These are phyloP conservation scores for Neurospora sp. DNA, from an alignment of 495 filamentous ascomycete genomes.

Conservation along the genomic window DNA sequence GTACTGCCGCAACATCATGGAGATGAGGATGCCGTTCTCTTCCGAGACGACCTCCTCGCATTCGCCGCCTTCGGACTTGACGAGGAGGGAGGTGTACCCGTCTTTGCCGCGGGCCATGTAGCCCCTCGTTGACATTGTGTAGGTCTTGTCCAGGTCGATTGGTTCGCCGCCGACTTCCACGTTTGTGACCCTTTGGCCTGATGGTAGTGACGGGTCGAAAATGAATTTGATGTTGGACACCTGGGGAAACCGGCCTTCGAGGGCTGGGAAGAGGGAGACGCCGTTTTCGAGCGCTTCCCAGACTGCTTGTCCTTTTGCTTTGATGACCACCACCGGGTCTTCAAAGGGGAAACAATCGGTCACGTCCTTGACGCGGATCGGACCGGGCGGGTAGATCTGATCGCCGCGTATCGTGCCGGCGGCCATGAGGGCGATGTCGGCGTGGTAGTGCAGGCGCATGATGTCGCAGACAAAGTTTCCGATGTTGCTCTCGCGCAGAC, in stretches of 20 bases:
- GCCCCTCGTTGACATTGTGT: conserved; percentile 63
- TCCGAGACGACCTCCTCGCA: conserved; percentile 71
- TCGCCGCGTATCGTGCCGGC: conserved; percentile 80
- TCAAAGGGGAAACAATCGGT: conserved; percentile 82
- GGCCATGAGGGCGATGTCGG: conserved; percentile 78
- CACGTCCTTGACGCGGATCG: conserved; percentile 67
- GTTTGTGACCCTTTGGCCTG: conserved; percentile 51
- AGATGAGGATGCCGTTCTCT: conserved; percentile 77
- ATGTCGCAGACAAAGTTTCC: conserved; percentile 88
- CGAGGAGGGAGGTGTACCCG: conserved; percentile 64
- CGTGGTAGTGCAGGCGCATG: conserved; percentile 69
- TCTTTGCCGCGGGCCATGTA: conserved; percentile 84
- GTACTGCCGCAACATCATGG: conserved; percentile 76
- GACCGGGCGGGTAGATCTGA: conserved; percentile 74
- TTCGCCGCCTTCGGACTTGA: conserved; percentile 56
- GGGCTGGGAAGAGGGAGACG: conserved; percentile 65
- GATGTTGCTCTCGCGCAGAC: conserved; percentile 66
- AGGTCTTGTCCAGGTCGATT: conserved; percentile 48
- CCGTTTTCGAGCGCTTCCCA: conserved; percentile 73
- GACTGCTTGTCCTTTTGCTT: conserved; percentile 54
- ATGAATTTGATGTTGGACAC: conserved; percentile 69
- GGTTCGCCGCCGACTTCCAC: conserved; percentile 49
- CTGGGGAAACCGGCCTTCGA: conserved; percentile 75
- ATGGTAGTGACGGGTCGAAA: conserved; percentile 50
- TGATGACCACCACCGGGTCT: conserved; percentile 74